Conservation (phyloP, 257 asterid species). For the Solanum clarkiae region DNA sequence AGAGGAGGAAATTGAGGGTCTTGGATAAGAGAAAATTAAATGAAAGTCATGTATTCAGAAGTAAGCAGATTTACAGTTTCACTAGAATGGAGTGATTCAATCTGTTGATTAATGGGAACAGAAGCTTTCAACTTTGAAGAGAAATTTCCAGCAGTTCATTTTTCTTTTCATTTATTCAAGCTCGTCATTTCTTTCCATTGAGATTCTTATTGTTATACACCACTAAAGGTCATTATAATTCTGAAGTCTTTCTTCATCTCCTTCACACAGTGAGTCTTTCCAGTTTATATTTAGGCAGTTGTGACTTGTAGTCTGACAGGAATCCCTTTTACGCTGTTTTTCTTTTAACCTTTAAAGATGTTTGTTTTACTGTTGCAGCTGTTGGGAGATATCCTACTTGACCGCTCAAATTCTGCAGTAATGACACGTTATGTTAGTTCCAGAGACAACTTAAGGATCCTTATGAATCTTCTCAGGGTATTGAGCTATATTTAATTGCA, state of each 20-base stretch:
- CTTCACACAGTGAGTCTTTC: background rate
- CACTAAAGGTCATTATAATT: background rate
- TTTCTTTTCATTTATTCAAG: background rate
- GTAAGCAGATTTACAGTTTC: background rate
- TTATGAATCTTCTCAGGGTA: constrained; percentile 93
- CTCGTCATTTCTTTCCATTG: background rate
- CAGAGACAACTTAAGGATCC: constrained; percentile 77
- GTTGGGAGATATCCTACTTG: constrained; percentile 77
- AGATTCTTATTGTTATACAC: background rate
- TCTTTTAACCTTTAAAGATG: background rate
- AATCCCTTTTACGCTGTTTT: background rate
- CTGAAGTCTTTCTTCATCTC: background rate
- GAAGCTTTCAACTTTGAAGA: background rate
- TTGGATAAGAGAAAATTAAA: background rate
- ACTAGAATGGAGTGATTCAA: background rate
- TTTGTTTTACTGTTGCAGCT: constrained; percentile 31
- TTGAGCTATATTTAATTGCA: constrained; percentile 7
- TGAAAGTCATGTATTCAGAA: background rate
- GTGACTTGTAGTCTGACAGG: background rate
- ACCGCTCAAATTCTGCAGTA: constrained; percentile 80
- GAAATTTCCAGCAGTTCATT: background rate
- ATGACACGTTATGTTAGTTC: constrained; percentile 81
- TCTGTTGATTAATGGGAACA: background rate
- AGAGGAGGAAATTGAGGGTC: background rate
- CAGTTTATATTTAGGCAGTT: background rate